A percentile compares a stretch with the other conserved stretches of the same genome.
These are phyloP conservation scores for Hamamelis virginiana DNA, from an alignment of 164 flowering plant genomes.

Conservation along the genomic window DNA sequence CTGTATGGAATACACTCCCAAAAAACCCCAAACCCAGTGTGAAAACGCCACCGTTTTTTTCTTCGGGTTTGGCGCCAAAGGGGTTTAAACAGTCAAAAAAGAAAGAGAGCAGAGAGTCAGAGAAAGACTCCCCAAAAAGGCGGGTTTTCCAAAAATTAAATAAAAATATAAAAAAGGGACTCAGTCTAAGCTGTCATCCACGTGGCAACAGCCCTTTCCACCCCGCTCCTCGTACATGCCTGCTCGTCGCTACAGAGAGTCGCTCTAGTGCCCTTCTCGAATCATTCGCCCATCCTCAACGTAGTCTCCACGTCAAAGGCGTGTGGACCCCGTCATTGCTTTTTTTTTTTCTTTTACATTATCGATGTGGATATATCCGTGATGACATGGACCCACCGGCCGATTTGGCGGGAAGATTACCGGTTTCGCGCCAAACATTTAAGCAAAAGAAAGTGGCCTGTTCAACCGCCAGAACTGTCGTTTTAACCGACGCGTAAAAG, in stretches of 20 bases:
- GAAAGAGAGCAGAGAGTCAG: neutral
- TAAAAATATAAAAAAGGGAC: neutral
- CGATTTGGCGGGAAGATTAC: conserved; percentile 25
- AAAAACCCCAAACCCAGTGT: neutral
- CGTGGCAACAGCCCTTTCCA: conserved; percentile 14
- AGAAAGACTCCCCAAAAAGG: too few relatives aligned
- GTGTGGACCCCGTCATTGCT: neutral
- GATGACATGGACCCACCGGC: conserved; percentile 22
- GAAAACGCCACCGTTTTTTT: neutral
- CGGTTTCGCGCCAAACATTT: conserved; percentile 28
- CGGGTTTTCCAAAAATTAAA: conserved; percentile 12
- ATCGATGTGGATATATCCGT: conserved; percentile 12
- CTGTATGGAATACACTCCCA: conserved; percentile 8
- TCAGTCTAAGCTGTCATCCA: conserved; percentile 23
- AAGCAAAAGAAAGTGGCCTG: neutral
- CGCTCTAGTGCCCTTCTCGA: neutral
- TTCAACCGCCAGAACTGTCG: conserved; percentile 8
- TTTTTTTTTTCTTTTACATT: neutral
- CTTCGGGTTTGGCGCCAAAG: conserved; percentile 31
- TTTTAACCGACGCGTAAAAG: conserved; percentile 4
- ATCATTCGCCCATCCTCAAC: conserved; percentile 1
- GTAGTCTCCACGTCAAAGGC: conserved; percentile 15
- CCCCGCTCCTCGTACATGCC: neutral
- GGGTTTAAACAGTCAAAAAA: conserved; percentile 25
- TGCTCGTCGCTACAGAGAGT: conserved; percentile 12